phyloP scores from a whole-genome alignment of 305 asterid genomes.

The Solanum aculeatissimum region DNA sequence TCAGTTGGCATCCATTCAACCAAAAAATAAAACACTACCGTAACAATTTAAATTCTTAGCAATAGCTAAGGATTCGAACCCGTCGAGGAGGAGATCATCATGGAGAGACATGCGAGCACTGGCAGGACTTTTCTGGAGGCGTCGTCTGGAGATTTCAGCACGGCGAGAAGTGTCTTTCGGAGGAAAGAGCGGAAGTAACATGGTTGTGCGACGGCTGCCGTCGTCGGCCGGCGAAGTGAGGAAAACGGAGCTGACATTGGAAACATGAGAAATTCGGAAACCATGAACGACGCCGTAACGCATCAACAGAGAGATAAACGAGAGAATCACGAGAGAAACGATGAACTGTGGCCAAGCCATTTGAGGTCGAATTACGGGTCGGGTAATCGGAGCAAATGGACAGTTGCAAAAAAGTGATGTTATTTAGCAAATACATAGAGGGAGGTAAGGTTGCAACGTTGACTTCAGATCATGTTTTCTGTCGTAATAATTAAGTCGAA shows the following conservation, averaged over 20 bases:
- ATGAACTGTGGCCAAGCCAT: not conserved
- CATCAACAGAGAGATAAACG: not conserved
- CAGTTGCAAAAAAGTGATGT: not conserved
- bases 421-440: not conserved
- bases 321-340: not conserved
- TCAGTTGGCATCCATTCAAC: not conserved
- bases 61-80: constrained; percentile 16
- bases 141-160: constrained; percentile 17
- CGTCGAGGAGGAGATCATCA: constrained; percentile 61
- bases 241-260: not conserved
- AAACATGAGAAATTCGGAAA: not conserved
- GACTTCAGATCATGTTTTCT: not conserved
- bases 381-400: not conserved
- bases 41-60: not conserved
- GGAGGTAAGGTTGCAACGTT: not conserved
- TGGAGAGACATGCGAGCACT: constrained; percentile 65
- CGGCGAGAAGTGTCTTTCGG: constrained; percentile 7
- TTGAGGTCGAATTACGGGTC: not conserved
- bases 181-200: constrained; percentile 32
- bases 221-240: not conserved
- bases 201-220: constrained; percentile 4
- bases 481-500: not conserved
- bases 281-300: not conserved
- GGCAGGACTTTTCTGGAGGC: constrained; percentile 20
- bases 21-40: not conserved